Evolutionary conservation across 805 yeast genomes (phyloP).

Genomic region (Suhomyces pyralidae): DNA sequence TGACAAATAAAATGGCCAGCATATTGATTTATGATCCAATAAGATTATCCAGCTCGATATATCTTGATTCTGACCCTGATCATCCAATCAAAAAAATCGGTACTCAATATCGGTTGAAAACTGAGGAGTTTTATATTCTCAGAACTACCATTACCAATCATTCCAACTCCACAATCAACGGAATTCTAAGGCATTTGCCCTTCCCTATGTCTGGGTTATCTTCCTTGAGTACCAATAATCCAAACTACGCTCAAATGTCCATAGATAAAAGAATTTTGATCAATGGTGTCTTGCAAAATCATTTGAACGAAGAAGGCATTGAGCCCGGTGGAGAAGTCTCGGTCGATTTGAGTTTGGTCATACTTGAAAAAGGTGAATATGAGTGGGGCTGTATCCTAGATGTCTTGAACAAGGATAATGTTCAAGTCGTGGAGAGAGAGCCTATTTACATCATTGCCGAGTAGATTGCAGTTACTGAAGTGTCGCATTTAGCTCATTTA

Average conservation of each 20-base stretch:
- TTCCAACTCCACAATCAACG: conserved; percentile 40
- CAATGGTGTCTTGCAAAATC: conserved; percentile 70
- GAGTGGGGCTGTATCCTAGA: conserved; percentile 64
- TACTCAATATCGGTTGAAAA: conserved; percentile 26
- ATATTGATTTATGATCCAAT: conserved; percentile 40
- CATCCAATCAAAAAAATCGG: conserved; percentile 20
- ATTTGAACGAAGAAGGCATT: conserved; percentile 38
- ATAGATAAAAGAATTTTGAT: conserved; percentile 58
- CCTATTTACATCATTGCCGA: conserved; percentile 31
- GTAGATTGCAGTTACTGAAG: conserved; percentile 9
- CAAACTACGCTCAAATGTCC: conserved; percentile 23
- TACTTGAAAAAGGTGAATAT: conserved; percentile 74
- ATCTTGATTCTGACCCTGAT: conserved; percentile 10
- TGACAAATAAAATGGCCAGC: conserved; percentile 59
- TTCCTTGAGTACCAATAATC: conserved; percentile 6
- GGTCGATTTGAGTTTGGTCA: conserved; percentile 54
- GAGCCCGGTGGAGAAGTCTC: conserved; percentile 40
- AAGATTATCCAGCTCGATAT: conserved; percentile 10
- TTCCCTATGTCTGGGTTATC: conserved; percentile 18
- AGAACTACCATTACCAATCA: conserved; percentile 50
- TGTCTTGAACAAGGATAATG: conserved; percentile 13
- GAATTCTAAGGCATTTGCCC: conserved; percentile 63
- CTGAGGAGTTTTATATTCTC: conserved; percentile 54
- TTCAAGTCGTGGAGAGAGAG: conserved; percentile 25
- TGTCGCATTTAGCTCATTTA: background rate